Conservation (phyloP, 2,329 filamentous ascomycete genomes). For the Trichothecium sympodiale region DNA sequence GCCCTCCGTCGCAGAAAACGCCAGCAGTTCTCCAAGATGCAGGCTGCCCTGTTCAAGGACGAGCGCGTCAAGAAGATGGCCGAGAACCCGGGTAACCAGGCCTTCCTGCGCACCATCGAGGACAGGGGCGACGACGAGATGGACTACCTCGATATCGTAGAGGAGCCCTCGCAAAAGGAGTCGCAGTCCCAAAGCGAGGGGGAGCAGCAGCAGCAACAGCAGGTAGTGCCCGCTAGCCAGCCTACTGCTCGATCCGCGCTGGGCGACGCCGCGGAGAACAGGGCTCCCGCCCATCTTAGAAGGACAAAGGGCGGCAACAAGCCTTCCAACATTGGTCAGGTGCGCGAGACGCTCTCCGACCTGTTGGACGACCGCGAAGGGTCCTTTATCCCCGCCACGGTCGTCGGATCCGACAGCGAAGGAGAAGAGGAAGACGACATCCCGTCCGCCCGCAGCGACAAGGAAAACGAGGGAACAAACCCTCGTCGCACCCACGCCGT, state of each 20-base stretch:
- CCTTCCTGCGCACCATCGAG: conserved; percentile 84
- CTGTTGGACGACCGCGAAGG: conserved; percentile 51
- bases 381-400: conserved; percentile 36
- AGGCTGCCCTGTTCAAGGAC: conserved; percentile 75
- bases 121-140: conserved; percentile 71
- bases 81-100: conserved; percentile 76
- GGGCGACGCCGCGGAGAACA: conserved; percentile 27
- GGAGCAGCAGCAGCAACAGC: conserved; percentile 14
- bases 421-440: conserved; percentile 29
- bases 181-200: conserved; percentile 25
- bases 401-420: conserved; percentile 25
- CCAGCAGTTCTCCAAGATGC: conserved; percentile 82
- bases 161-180: conserved; percentile 17
- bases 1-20: conserved; percentile 71
- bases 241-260: conserved; percentile 23
- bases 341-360: conserved; percentile 73
- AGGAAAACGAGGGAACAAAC: conserved; percentile 36
- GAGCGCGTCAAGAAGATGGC: conserved; percentile 87
- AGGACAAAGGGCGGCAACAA: conserved; percentile 53
- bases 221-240: conserved; percentile 41
- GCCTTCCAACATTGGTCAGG: conserved; percentile 66
- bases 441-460: conserved; percentile 24
- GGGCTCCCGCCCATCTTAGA: conserved; percentile 49
- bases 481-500: conserved; percentile 32
- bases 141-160: conserved; percentile 54